Evolutionary conservation across 176 grass and related monocot genomes (phyloP), one percentile per base, ranked within the genome.

Genomic region (Panicum miliaceum): DNA sequence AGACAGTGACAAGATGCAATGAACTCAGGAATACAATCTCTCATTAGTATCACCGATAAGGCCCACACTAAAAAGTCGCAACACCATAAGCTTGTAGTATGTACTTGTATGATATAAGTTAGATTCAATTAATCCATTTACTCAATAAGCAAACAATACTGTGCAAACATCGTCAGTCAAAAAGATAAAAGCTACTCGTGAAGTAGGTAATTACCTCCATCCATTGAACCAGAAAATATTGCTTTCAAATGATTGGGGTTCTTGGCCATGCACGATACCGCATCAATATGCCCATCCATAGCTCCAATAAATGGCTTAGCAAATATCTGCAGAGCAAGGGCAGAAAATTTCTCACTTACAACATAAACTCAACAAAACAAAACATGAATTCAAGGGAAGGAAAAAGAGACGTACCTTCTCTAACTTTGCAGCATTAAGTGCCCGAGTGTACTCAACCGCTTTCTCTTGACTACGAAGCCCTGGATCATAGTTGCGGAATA

Each of bases 161-260:
- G 37, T 18, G 43, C 19, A 59, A 14, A 37, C 22, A 68, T 1
- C 29, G 29, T 2, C 12, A 63, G 4, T 68, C 20, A 22, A 74
- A 3, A 42, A 73, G 29, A 74, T 26, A 68, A 79, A 83, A 62
- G 0, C 5, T 35, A 51, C 29, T 62, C 18, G 9, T 79, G 25
- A 88, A 85, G 38, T 84, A 78, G 65, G 71, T 47, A 68, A 82
- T 74, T 86, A 99, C 93, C 93, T 79, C 97, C 93, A 65, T 96
- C 91, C 97, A 96, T 99, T n/a, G 97, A 99, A 43, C 93, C 93
- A 73, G 97, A 96, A 81, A 96, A 92, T 78, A 99, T 87, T 19
- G 84, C 93, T 94, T 92, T 96, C 79, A 99, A 76, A 82, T 99
- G 81, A 94, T 92, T 99, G 32, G 90, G 47, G 15, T 91, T 96